A percentile compares a stretch with the other conserved stretches of the same genome.
These are phyloP conservation scores for Cylindrotheca closterium DNA, from an alignment of 108 stramenopile species.

Conservation along the genomic window DNA sequence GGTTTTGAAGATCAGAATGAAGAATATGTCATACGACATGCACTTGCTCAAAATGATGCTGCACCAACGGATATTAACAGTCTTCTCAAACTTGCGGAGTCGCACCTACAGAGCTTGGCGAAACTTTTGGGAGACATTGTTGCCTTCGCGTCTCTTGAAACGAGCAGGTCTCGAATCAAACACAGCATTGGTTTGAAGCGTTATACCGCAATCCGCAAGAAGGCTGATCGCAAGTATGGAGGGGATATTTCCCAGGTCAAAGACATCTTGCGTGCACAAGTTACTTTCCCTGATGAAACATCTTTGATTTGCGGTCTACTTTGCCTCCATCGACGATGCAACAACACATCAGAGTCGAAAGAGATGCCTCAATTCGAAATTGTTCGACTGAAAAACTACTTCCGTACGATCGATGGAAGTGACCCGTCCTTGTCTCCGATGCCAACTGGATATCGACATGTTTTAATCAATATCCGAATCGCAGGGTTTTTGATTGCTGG, in stretches of 20 bases:
- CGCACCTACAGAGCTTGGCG: constrained; percentile 3
- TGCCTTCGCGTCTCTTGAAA: constrained; percentile 24
- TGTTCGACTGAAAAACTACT: constrained; percentile 53
- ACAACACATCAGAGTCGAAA: background rate
- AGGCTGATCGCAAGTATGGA: constrained; percentile 44
- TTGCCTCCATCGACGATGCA: constrained; percentile 3
- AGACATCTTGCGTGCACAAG: constrained; percentile 40
- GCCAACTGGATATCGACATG: constrained; percentile 54
- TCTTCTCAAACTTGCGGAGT: constrained; percentile 15
- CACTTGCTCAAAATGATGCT: background rate
- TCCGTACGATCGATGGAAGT: constrained; percentile 18
- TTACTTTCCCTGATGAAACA: constrained; percentile 45
- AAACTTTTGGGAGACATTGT: constrained; percentile 18
- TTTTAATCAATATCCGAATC: constrained; percentile 40
- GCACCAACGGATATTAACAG: background rate
- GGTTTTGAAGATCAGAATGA: background rate
- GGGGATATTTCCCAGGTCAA: constrained; percentile 46
- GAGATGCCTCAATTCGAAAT: constrained; percentile 17
- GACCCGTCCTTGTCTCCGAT: constrained; percentile 20
- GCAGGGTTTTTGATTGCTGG: constrained; percentile 42
- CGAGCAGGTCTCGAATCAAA: background rate
- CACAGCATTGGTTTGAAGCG: constrained; percentile 27
- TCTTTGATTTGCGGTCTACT: constrained; percentile 38
- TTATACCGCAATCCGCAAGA: constrained; percentile 15
- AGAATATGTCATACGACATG: background rate